Base-by-base conservation (phyloP, 2,329 filamentous ascomycete species). In the Arachnopeziza araneosa region DNA sequence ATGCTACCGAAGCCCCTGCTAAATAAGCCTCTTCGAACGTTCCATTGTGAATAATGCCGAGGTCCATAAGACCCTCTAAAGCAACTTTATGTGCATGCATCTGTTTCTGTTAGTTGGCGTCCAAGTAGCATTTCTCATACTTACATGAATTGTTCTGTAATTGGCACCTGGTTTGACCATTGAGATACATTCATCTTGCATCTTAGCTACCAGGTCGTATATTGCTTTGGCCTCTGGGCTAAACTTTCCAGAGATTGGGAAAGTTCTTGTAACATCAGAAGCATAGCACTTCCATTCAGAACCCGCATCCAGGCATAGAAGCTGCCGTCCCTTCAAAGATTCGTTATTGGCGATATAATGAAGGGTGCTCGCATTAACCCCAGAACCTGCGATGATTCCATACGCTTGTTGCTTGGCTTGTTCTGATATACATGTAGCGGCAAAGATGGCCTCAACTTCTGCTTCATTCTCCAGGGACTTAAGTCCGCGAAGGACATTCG, bases 341-440 rank as follows among this genome's bases (percentile, higher is more conserved):
- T 89, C 82, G 69, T 96, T 81, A 72, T 99, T 98, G 57, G 82
- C 84, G 51, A 83, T 82, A 73, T 99, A 99, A 75, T 99, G 95
- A 50, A 98, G 78, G 0, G 90, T 93, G 17, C 89, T 86, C 6
- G 89, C 92, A 70, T 95, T 95, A n/a, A 79, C 72, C 0, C 93
- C 93, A 1, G 89, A 85, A 1, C 90, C 93, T 52, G 90, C 91
- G 67, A 99, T 97, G n/a, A 92, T 83, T 53, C 87, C 84, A 72
- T 99, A 99, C 0, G 93, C 87, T 77, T 96, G 90, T 55, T 84
- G 79, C 64, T 88, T 89, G 2, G 90, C 88, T 63, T 89, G 89
- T 56, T 82, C 79, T 8, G 87, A 81, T 55, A 90, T 85, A 72
- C 91, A 96, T 23, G 83, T 83, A 36, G 84, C 81, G 24, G 87